Percentiles rank a stretch among this genome's conserved stretches.
Conservation (phyloP, 148 eudicot species). For the Heliamphora exappendiculata region DNA sequence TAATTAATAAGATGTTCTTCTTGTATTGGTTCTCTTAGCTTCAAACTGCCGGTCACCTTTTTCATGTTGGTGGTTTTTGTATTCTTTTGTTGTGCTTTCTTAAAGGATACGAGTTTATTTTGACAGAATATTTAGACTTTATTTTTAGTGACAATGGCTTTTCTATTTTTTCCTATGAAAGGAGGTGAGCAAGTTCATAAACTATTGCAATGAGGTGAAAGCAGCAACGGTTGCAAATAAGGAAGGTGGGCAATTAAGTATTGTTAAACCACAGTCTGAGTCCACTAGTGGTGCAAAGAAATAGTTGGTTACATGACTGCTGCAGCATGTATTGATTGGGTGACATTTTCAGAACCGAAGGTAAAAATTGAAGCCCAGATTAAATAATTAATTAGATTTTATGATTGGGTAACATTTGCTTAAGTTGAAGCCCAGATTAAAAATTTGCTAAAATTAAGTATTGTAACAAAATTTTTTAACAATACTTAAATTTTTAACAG, state of each 20-base stretch:
- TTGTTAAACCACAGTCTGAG: conserved; percentile 44
- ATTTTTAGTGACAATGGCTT: background rate
- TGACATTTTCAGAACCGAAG: background rate
- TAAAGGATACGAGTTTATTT: background rate
- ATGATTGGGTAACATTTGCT: too few species aligned
- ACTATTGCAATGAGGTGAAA: conserved; percentile 70
- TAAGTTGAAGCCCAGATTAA: too few species aligned
- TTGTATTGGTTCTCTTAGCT: background rate
- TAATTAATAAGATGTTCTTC: background rate
- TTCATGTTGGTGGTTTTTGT: background rate
- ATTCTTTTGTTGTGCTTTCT: background rate
- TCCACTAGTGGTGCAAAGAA: conserved; percentile 28
- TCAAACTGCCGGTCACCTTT: background rate
- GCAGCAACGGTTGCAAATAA: conserved; percentile 77
- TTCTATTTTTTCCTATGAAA: conserved; percentile 17
- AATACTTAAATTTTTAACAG: too few species aligned
- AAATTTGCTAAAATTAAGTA: too few species aligned
- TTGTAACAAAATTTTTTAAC: too few species aligned
- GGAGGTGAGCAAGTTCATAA: conserved; percentile 85
- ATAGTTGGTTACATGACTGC: conserved; percentile 10
- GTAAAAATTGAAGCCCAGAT: too few species aligned
- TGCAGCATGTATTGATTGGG: background rate
- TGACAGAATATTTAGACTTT: background rate
- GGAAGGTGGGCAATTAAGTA: conserved; percentile 80
- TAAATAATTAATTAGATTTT: too few species aligned